phyloP scores from a whole-genome alignment of 305 asterid genomes.

The Fraxinus paxiana region DNA sequence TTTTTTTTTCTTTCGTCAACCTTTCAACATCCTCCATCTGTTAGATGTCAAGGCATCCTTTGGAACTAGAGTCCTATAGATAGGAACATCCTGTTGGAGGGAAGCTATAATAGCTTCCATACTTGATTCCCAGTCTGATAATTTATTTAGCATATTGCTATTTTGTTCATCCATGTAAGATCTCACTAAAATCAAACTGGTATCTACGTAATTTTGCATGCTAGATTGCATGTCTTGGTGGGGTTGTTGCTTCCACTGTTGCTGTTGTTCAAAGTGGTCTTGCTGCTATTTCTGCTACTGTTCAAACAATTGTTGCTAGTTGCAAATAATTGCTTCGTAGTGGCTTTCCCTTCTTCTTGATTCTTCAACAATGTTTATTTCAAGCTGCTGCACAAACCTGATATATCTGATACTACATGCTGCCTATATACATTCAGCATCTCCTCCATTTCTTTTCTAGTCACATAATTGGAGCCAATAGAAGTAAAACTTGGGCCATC shows the following conservation, averaged over 20 bases:
- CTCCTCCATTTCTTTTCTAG: too few species aligned
- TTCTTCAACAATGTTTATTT: too few species aligned
- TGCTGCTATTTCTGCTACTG: too few species aligned
- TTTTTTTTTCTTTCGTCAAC: neutral
- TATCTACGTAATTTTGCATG: neutral
- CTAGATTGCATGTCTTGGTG: neutral
- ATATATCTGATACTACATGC: too few species aligned
- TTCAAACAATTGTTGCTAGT: neutral
- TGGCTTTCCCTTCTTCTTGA: neutral
- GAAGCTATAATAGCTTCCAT: neutral
- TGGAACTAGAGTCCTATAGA: neutral
- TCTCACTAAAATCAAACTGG: neutral
- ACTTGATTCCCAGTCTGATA: neutral
- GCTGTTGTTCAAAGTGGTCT: too few species aligned
- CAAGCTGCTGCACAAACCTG: neutral
- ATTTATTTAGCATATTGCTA: too few species aligned
- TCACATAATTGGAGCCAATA: too few species aligned
- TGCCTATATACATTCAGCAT: too few species aligned
- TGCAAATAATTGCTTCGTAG: too few species aligned
- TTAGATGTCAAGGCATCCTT: neutral
- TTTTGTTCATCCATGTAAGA: neutral
- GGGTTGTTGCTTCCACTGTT: neutral
- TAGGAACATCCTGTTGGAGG: neutral
- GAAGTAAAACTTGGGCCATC: neutral
- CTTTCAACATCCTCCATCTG: neutral